Base-by-base conservation (phyloP, 2,329 filamentous ascomycete genomes). In the Aspergillus pseudonomiae region DNA sequence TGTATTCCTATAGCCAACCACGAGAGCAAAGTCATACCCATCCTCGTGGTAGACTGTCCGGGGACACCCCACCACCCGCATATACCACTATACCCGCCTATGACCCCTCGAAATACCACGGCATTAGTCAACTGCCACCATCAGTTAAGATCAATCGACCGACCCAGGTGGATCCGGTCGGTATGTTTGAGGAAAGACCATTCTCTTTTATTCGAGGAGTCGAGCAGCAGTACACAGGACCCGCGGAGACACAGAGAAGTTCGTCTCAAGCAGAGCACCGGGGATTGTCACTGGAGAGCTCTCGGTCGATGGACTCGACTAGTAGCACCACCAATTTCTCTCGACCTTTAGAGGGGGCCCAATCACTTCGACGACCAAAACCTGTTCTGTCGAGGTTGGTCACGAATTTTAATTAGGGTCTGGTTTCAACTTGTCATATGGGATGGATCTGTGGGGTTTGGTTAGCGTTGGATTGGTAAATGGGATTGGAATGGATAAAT, bases 331-430 rank as follows among this genome's bases (percentile, higher is more conserved):
- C 58, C 34, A 55, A 55, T 26, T 55, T 55, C 24, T 55, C 52
- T 55, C 36, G 52, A 26, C 52, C 52, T 10, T 26, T 55, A 19
- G 52, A 59, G 52, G 65, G 60, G 12, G 53, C 48, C 9, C 54
- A 63, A 36, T 61, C 65, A 10, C 68, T 68, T 48, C 67, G 70
- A 59, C 68, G 67, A 48, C 70, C 74, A 36, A 78, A 76, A 56
- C 77, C 77, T 19, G 74, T 76, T 11, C 60, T 79, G 30, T 75
- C 77, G 30, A 71, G 71, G 54, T 61, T 79, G 59, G 73, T 78
- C 59, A 79, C 77, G 30, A 75, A 75, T 59, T 73, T 77, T 53
- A 63, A 67, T 34, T 72, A 67, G 65, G 59, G 62, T 48, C 19
- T 32, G 26, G 19, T 10, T 14, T n/a, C 16, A 2, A 5, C 16